Base-by-base conservation (phyloP, 106 monocot genomes). In the Acorus gramineus region DNA sequence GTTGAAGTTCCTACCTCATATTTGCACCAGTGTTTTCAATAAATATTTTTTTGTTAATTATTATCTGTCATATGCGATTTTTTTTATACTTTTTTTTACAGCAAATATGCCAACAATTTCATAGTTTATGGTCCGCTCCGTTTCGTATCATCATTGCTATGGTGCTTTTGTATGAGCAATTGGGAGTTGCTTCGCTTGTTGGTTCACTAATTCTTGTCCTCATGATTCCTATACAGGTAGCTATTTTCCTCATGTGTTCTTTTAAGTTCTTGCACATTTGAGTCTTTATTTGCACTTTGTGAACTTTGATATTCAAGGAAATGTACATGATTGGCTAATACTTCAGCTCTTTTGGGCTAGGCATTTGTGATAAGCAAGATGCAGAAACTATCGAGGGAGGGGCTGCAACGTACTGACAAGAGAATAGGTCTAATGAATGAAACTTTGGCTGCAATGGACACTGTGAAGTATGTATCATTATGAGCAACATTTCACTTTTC, bases 391-490 rank as follows among this genome's bases (percentile, higher is more conserved):
- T 68, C 85, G 2, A 92, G 79, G 73, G 98, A 98, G 73, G 92
- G 92, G 5, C 66, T 98, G 68, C 98, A 92, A 59, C 75, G 79
- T 52, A 88, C 92, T 56, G 98, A 98, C 79, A 98, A 83, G 72
- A 71, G 98, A 53, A 98, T 98, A 64, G 83, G 98, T 48, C 82
- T 98, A 42, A 98, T 98, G 98, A 98, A 98, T 78, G 98, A 98
- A 82, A 66, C 92, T 57, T 77, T 98, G 75, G 91, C 92, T 73
- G 98, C 98, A 9, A 98, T 92, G 98, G 98, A 98, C 56, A 86
- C 81, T 44, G 85, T 98, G 60, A 98, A 98, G 98, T 98, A 86
- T 76, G 95, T 53, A 46, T 44, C 46, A 49, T 57, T 50, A 14
- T 13, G 14, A 8, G 11, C 45, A 53, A 54, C 12, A 8, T 13